Base-by-base conservation (phyloP, 352 stramenopile genomes). In the Pythium oligandrum region DNA sequence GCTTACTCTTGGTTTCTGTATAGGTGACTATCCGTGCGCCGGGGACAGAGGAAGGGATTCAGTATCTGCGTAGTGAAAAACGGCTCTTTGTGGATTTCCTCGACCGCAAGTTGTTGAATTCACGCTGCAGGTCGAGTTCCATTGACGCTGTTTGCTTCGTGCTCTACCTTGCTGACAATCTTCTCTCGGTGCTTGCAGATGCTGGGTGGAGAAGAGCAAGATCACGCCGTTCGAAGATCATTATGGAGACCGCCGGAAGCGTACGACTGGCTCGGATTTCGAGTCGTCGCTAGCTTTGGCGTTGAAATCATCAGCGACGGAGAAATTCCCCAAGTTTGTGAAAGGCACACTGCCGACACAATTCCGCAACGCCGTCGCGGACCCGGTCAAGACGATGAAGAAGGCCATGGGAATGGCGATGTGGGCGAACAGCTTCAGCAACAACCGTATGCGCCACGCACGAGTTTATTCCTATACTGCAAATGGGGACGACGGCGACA, bases 11-110 rank as follows among this genome's bases (percentile, higher is more conserved):
- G 44, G 9, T 30, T 26, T 7, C 44, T 34, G 4, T 26, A 38
- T 47, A 91, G 80, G 65, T 88, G 42, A 88, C 77, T 1, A 73
- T 92, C 39, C 81, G 78, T 4, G 60, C 73, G 2, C 76, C 78
- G 30, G 78, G 78, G 3, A 88, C 64, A 1, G 32, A 26, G 8
- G 61, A 57, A 37, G 78, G 78, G 0, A 63, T 66, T 6, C 44
- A 47, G 2, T 75, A 85, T 39, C 57, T 90, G 37, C 39, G 37
- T 9, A 36, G 31, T 1, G 76, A 88, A 39, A 55, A 68, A 36
- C 60, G 63, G 30, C 37, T 90, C 6, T 73, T 66, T 48, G 71
- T 87, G 7, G 78, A 90, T 38, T 88, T 86, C 37, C 48, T 86
- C 8, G 78, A 90, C 57, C 39, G 44, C 39, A 57, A 61, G 26